Evolutionary conservation across 257 asterid genomes (phyloP), one percentile per base, ranked within the genome.

Genomic region (Gentiana straminea): DNA sequence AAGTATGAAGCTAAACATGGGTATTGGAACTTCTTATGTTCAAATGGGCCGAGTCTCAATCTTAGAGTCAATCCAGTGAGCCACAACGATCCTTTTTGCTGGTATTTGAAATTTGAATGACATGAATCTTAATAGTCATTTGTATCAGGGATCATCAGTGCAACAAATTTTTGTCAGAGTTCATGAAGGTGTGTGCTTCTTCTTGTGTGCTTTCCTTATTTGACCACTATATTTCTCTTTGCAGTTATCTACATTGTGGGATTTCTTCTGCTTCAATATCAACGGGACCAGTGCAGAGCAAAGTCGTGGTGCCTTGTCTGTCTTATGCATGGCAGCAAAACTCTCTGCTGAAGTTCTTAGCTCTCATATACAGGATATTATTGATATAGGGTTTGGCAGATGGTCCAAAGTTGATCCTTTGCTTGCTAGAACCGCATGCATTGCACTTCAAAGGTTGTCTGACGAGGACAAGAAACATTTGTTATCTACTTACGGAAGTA

Each of bases 231-330:
- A 55, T 64, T 67, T 48, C 3, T 60, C 45, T 46, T 65, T 70
- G 57, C 96, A 91, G 98, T 71, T 87, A 78, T 76, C 94, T 71
- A 94, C 97, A 39, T 73, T 91, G 39, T 91, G 98, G 98, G 97
- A 91, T 80, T 79, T 81, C 81, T 91, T 91, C 60, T 84, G 98
- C 76, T 91, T 91, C 83, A 91, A 91, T 74, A 72, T 87, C 54
- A 75, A 73, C 24, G 97, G 97, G 69, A 88, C 95, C 61, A 88
- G 86, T 52, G 97, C 97, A 52, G 86, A 75, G 71, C 97, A 87
- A 78, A 85, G 95, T 63, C 93, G 98, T 54, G 97, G 94, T 51
- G 98, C 98, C 67, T 81, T 91, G 67, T 83, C 94, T 63, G 81
- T 87, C 66, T 69, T 91, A 65, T 91, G 93, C 70, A 91, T 91